Evolutionary conservation across 345 rosid species (phyloP), one percentile per base, ranked within the genome.

Genomic region (Erodium maritimum): DNA sequence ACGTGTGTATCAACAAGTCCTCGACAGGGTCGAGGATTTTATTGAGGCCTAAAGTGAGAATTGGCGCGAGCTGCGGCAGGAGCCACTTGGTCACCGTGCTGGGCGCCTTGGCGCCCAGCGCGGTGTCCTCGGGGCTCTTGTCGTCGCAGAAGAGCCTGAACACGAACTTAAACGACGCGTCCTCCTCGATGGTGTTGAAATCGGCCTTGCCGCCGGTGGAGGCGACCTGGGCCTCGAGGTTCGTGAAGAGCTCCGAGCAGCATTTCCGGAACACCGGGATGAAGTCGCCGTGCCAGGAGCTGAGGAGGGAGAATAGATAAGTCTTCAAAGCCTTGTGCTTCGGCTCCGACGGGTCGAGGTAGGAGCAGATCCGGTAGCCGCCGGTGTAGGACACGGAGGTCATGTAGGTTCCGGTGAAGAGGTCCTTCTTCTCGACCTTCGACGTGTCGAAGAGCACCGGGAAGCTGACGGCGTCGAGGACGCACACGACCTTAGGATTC

Each of bases 381-480:
- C 71, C 75, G 0, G 68, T 71, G 61, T 29, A 23, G 22, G 56
- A 5, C 17, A 20, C 20, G n/a, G 75, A 66, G 5, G 75, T 71
- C 71, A 66, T 58, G 68, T 57, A 71, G 21, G 71, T 67, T 4
- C 59, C 75, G 19, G 46, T 25, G 55, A 71, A 57, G 52, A 71
- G 56, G 48, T 71, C 65, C 46, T 19, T 29, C 65, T 71, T 71
- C 33, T 71, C 71, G 45, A 71, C 71, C 64, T 63, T 71, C 34
- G 75, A 52, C 0, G 19, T 60, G 70, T 67, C 75, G 57, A 71
- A 71, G 1, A 71, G 65, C 45, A 71, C 54, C 0, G 71, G 75
- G 65, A 71, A 71, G 58, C 71, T 66, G 57, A 21, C 17, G n/a
- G 64, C 67, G 62, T 71, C 75, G 22, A 71, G 75, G 29, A 71